Evolutionary conservation across 1,284 basidiomycete species (phyloP), one percentile per base, ranked within the genome.

Genomic region (Fomitopsis pinicola): DNA sequence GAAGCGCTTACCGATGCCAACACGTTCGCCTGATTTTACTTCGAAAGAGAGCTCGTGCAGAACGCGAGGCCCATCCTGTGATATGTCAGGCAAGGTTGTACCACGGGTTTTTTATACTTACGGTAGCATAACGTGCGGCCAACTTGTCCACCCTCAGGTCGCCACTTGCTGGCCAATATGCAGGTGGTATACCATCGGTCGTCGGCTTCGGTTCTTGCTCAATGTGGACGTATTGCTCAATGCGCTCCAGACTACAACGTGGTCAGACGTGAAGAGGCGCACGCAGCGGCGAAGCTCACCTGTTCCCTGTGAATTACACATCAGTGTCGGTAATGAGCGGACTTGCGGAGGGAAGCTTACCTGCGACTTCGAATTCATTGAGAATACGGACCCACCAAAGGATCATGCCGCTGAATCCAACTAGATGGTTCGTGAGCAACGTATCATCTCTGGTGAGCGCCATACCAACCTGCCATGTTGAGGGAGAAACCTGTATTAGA

Each of bases 91-190:
- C 50, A 9, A 1, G 14, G 26, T 2, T 12, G n/a, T 2, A 10
- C n/a, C 5, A 53, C 12, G 33, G 14, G 17, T 7, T 6, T 44
- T n/a, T 12, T 22, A 36, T 14, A 55, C 74, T 60, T 58, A 45
- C 62, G 17, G 59, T 58, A 1, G 85, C 82, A 66, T 88, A 89
- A 30, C 80, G 78, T 19, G 86, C 85, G 7, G 79, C 82, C 14
- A 88, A 73, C 35, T 80, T 80, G 65, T 91, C 84, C 0, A 91
- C 86, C 2, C 76, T 72, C 30, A 93, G 75, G 35, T 84, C 79
- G 5, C 91, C 91, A 36, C 85, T 88, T 0, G 87, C 80, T 0
- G 91, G 92, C 91, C 92, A 94, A 62, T 89, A 85, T 0, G 91
- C 91, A 5, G 91, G 89, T 22, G 91, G 90, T 3, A 71, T 50